Base-by-base conservation (phyloP, 2,329 filamentous ascomycete species). In the Chrysosphaeria jannelii region DNA sequence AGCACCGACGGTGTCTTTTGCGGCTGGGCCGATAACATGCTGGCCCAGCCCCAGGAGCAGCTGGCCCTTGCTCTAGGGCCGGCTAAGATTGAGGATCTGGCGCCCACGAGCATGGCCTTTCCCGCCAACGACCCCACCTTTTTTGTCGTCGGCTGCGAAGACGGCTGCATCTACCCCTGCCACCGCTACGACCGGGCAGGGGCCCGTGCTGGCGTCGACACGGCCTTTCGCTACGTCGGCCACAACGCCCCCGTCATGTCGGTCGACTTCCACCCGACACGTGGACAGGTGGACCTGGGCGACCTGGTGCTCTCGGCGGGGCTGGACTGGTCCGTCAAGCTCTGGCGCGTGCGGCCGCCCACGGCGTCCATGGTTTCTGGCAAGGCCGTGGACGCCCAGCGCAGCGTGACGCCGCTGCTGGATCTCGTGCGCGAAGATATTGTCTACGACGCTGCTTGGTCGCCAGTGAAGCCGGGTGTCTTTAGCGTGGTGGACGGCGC, bases 21-120 rank as follows among this genome's bases (percentile, higher is more conserved):
- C 43, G 75, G 79, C 22, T 97, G 85, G 85, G 79, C 74, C 26
- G 76, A 91, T 31, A 88, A 97, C 42, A 93, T 97, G 63, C 71
- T 97, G 29, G 76, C 81, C 1, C 76, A 91, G 43, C 85, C 85
- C 1, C 81, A 93, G 44, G 85, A 97, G 48, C 68, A 78, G 26
- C 61, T 97, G 20, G 76, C 89, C 36, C 56, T 97, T 8, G 69
- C 67, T 28, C 74, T 78, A 3, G 81, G 81, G 4, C 65, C 67
- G 10, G 76, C 81, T 5, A 81, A 78, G 42, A 81, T 78, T 4
- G 88, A 97, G 44, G 85, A 97, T 37, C 65, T 97, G 23, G 78
- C 78, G 25, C 85, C 88, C 3, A 90, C 76, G 1, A 89, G 74
- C 43, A 72, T 97, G 47, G 74, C 76, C 10, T 97, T 97, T 47